These are phyloP conservation scores for Ilex paraguariensis DNA, from an alignment of 305 asterid species.

Conservation along the genomic window DNA sequence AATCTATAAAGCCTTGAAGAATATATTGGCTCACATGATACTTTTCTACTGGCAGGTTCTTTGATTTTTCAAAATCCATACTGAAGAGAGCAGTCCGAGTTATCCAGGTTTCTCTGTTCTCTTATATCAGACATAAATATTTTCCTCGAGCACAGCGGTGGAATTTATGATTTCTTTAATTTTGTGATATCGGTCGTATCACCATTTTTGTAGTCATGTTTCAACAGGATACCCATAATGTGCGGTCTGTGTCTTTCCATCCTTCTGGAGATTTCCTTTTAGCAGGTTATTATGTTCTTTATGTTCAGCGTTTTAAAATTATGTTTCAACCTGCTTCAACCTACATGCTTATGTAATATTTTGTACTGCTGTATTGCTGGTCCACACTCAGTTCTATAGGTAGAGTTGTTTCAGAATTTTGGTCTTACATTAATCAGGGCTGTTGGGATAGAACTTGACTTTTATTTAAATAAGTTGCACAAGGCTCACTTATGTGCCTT, in stretches of 20 bases:
- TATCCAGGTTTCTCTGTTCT: constrained; percentile 53
- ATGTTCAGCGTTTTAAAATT: no score
- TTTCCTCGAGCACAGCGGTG: constrained; percentile 6
- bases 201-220: constrained; percentile 13
- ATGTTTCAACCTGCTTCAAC: neutral
- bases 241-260: constrained; percentile 86
- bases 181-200: constrained; percentile 9
- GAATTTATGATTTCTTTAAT: constrained; percentile 8
- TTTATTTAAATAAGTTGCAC: neutral
- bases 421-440: neutral
- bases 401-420: no score
- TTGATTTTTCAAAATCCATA: constrained; percentile 72
- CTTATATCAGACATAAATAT: constrained; percentile 14
- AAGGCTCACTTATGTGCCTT: neutral
- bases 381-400: no score
- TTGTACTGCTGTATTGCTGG: neutral
- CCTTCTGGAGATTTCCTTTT: constrained; percentile 83
- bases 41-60: constrained; percentile 52
- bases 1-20: neutral
- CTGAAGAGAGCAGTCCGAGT: constrained; percentile 81
- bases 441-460: neutral
- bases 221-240: constrained; percentile 84
- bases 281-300: constrained; percentile 52
- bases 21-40: neutral
- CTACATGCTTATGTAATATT: neutral